Percentiles rank a stretch among this genome's conserved stretches.
Conservation (phyloP, 192 early-diverging fungal genomes). For the Backusella westeae region DNA sequence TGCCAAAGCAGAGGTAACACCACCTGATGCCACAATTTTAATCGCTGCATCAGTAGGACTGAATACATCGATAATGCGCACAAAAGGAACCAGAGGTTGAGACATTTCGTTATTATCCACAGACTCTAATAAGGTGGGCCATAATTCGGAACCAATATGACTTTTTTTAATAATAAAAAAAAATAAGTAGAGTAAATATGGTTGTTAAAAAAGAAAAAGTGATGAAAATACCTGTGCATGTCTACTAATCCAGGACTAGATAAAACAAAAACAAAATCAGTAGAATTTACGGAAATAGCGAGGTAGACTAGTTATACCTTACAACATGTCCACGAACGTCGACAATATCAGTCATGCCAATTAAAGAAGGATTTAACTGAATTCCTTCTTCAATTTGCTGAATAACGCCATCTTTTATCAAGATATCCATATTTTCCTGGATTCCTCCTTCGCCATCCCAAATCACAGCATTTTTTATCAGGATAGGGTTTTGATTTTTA, state of each 20-base stretch:
- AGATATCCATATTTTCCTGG: conserved; percentile 38
- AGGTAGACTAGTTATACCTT: no score
- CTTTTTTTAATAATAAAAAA: conserved; percentile 22
- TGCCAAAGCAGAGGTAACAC: conserved; percentile 71
- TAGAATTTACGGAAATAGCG: no score
- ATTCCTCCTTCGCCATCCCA: conserved; percentile 38
- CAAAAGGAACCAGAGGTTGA: conserved; percentile 55
- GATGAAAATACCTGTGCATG: conserved; percentile 30
- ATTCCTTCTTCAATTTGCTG: conserved; percentile 19
- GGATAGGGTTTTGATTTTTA: not conserved
- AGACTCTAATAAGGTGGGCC: conserved; percentile 55
- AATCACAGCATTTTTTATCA: conserved; percentile 31
- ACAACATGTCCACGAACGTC: conserved; percentile 42
- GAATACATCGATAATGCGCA: conserved; percentile 67
- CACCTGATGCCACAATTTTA: conserved; percentile 59
- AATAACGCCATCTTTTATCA: conserved; percentile 42
- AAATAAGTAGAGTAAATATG: not conserved
- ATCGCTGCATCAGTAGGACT: conserved; percentile 63
- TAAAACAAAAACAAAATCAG: not conserved
- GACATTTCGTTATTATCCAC: conserved; percentile 69
- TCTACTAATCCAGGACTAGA: conserved; percentile 60
- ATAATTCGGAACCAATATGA: conserved; percentile 65
- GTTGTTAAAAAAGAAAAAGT: not conserved
- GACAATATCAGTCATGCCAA: conserved; percentile 40
- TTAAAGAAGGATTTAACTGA: conserved; percentile 15